Base-by-base conservation (phyloP, 1,139 yeast species). In the Petasospora fabianii region DNA sequence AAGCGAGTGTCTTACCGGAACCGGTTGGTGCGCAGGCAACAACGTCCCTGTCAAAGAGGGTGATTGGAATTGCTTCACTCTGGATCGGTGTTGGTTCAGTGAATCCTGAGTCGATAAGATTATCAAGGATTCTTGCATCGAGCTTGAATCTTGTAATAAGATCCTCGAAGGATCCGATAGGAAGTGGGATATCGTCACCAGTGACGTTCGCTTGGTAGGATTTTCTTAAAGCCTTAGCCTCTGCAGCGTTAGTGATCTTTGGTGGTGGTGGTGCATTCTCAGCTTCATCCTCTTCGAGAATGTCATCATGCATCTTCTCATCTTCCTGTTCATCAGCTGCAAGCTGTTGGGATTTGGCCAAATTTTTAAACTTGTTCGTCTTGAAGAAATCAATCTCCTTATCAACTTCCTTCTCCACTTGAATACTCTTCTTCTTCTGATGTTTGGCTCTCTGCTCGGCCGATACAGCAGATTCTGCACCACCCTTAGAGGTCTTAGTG, bases 1-100 rank as follows among this genome's bases (percentile, higher is more conserved):
- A 92, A 32, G 97, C 96, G 36, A 88, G 68, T 0, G 96, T 86
- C 60, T 87, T 87, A 66, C 96, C 96, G 6, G 95, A 84, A 51
- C 96, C 96, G 0, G 96, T 87, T 30, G 96, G 96, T 0, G 96
- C 96, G 68, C 95, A 84, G 1, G 94, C 95, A 41, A 87, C 68
- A 34, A 87, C 58, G 55, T 87, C 96, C 44, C 92, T 73, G 19
- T 68, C 70, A 36, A 73, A 68, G 36, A 85, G 65, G 24, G 85
- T 65, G 15, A 77, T 66, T 2, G 96, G 96, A 27, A 88, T 80
- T 2, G 86, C 75, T 59, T 87, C 96, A 51, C 90, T 77, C 65
- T 92, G 98, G 50, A 92, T 84, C 2, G 97, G 80, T 0, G 98
- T 92, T 6, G 98, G 98, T 47, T 79, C 85, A 4, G 78, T 73